These are phyloP conservation scores for Alternaria triticina DNA, from an alignment of 2,329 filamentous ascomycete species.

Conservation along the genomic window DNA sequence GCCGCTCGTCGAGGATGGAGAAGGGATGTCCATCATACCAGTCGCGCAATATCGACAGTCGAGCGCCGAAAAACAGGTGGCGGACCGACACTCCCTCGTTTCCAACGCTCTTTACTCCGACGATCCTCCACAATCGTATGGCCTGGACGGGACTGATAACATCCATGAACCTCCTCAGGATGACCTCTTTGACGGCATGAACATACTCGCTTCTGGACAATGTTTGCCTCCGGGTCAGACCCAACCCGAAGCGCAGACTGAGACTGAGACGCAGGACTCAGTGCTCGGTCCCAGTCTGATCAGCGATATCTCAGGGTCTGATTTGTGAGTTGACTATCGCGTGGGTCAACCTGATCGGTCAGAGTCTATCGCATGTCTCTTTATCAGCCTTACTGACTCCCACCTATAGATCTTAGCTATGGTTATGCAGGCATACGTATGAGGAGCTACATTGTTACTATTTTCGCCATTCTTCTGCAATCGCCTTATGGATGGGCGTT, in stretches of 20 bases:
- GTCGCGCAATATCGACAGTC: slow-evolving; percentile 17
- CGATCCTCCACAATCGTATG: slow-evolving; percentile 12
- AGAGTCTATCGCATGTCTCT: background rate
- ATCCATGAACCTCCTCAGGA: background rate
- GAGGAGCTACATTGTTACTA: background rate
- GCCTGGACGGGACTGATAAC: slow-evolving; percentile 19
- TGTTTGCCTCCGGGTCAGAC: slow-evolving; percentile 3
- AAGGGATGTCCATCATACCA: slow-evolving; percentile 21
- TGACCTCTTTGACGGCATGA: slow-evolving; percentile 5
- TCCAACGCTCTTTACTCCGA: slow-evolving; percentile 13
- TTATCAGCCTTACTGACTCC: background rate
- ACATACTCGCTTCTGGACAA: slow-evolving; percentile 11
- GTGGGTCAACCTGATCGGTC: background rate
- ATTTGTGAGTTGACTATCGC: background rate
- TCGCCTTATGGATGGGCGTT: background rate
- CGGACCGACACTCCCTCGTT: slow-evolving; percentile 3
- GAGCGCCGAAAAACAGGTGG: slow-evolving; percentile 5
- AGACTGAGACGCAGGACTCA: background rate
- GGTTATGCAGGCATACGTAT: background rate
- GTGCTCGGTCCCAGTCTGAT: background rate
- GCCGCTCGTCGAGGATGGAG: background rate
- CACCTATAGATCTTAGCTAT: background rate
- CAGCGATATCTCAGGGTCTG: background rate
- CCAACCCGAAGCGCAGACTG: background rate
- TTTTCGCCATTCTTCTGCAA: background rate